Evolutionary conservation across 768 basidiomycete species (phyloP).

Genomic region (Tricholoma bakamatsutake): DNA sequence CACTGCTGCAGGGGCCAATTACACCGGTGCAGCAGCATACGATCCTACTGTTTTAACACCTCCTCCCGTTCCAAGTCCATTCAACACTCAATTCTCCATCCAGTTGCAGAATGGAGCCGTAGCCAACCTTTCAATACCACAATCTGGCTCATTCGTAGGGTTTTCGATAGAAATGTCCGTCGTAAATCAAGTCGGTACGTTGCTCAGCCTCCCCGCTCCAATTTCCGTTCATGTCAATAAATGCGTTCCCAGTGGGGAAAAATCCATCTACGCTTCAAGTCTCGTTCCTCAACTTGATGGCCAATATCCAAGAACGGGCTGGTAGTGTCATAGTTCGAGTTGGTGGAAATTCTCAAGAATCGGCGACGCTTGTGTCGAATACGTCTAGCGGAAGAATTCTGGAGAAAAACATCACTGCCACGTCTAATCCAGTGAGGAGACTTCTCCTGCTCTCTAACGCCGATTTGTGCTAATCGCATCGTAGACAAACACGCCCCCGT

Average conservation of each 20-base stretch:
- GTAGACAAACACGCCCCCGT: constrained; percentile 64
- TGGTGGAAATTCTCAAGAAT: constrained; percentile 82
- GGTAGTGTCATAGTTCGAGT: constrained; percentile 60
- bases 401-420: constrained; percentile 15
- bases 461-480: neutral
- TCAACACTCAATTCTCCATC: constrained; percentile 38
- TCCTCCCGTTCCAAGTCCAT: constrained; percentile 44
- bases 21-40: constrained; percentile 48
- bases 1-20: constrained; percentile 32
- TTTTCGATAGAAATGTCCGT: constrained; percentile 64
- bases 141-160: constrained; percentile 39
- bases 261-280: constrained; percentile 25
- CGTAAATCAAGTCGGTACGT: constrained; percentile 49
- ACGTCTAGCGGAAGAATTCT: constrained; percentile 36
- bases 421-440: constrained; percentile 15
- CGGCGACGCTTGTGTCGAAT: constrained; percentile 42
- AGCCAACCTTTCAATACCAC: constrained; percentile 29
- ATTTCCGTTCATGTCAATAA: neutral
- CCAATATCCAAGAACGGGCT: constrained; percentile 59
- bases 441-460: neutral
- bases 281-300: constrained; percentile 73
- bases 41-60: constrained; percentile 43
- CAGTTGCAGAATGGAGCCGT: constrained; percentile 34
- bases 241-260: constrained; percentile 2
- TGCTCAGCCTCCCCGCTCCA: neutral